These are phyloP conservation scores for Colletotrichum eleusines DNA, from an alignment of 2,329 filamentous ascomycete species.

Conservation along the genomic window DNA sequence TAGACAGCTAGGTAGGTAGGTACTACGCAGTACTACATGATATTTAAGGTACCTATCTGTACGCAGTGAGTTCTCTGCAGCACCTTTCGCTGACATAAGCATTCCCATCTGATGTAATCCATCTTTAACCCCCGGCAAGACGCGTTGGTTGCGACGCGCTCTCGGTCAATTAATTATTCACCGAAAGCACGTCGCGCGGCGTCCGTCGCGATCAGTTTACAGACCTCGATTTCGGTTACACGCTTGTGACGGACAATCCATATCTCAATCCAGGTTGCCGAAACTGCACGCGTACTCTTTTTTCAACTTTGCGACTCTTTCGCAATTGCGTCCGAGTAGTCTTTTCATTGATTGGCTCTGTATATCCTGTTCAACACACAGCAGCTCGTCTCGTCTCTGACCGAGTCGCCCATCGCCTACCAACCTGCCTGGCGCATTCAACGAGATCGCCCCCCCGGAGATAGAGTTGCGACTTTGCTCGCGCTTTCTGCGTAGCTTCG, in stretches of 20 bases:
- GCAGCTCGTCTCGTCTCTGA: background rate
- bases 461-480: background rate
- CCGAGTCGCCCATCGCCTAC: background rate
- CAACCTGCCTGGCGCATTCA: too few species aligned
- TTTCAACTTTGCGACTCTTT: background rate
- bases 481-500: too few species aligned
- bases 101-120: slow-evolving; percentile 32
- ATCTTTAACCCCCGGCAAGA: background rate
- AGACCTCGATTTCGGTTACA: background rate
- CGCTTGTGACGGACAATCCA: background rate
- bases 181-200: slow-evolving; percentile 5
- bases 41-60: too few species aligned
- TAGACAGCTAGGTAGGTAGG: too few species aligned
- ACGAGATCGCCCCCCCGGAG: background rate
- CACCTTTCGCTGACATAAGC: slow-evolving; percentile 37
- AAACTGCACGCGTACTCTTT: too few species aligned
- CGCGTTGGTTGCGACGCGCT: slow-evolving; percentile 17
- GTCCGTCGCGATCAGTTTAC: too few species aligned
- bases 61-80: too few species aligned
- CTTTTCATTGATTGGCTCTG: background rate
- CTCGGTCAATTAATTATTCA: background rate
- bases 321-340: background rate
- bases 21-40: too few species aligned
- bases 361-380: background rate
- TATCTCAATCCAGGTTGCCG: too few species aligned